These are phyloP conservation scores for Catunica adiposa DNA, from an alignment of 2,329 filamentous ascomycete species.

Conservation along the genomic window DNA sequence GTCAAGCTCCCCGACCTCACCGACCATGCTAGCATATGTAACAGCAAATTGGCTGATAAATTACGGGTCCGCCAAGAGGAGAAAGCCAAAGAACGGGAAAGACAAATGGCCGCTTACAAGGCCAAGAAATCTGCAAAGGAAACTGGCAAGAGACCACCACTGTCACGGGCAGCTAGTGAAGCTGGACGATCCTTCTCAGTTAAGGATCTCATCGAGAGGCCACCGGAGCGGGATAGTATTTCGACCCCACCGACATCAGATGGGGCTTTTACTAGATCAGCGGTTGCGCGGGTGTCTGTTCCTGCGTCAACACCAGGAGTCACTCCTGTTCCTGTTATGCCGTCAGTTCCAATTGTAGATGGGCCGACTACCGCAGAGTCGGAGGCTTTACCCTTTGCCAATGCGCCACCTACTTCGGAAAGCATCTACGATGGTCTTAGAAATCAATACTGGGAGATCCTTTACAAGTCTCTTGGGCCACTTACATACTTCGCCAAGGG, in stretches of 20 bases:
- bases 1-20: constrained; percentile 40
- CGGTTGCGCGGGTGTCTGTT: background rate
- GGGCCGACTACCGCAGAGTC: background rate
- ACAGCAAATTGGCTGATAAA: constrained; percentile 24
- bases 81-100: constrained; percentile 14
- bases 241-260: constrained; percentile 1
- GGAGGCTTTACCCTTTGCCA: constrained; percentile 3
- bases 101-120: constrained; percentile 15
- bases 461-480: constrained; percentile 54
- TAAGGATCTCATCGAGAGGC: constrained; percentile 1
- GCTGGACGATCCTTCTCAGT: background rate
- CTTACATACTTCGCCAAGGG: constrained; percentile 75
- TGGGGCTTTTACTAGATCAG: background rate
- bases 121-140: constrained; percentile 9
- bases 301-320: background rate
- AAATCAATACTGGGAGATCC: constrained; percentile 39
- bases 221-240: background rate
- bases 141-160: background rate
- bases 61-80: constrained; percentile 19
- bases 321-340: background rate
- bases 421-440: constrained; percentile 42
- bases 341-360: background rate
- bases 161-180: constrained; percentile 6
- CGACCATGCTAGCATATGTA: constrained; percentile 27
- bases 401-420: constrained; percentile 24